Base-by-base conservation (phyloP, 2,329 filamentous ascomycete species). In the Aplosporella prunicola region DNA sequence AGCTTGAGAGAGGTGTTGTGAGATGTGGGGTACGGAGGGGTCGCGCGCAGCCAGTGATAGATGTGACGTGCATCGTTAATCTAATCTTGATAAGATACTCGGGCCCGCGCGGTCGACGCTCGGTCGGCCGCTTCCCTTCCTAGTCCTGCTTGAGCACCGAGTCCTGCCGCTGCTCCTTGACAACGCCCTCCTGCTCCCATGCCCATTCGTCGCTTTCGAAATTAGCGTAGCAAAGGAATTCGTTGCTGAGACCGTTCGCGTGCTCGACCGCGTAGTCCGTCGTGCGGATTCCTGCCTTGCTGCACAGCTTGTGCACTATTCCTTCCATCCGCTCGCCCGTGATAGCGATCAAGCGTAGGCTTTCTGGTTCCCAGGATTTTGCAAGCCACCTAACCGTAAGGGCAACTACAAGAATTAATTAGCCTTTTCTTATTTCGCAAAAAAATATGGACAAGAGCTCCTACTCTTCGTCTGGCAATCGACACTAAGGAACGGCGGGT, bases 221-320 rank as follows among this genome's bases (percentile, higher is more conserved):
- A 52, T 84, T 88, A 16, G 83, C 75, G 51, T 85, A 89, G 57
- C 80, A 87, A 51, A 74, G 72, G 54, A 87, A 91, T 58, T 86
- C 81, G 51, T 91, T 91, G 57, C 80, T 83, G 42, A 91, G 60
- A 0, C 80, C 80, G 44, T 76, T 74, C n/a, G 73, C 69, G 51
- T 89, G 84, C 45, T 69, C 64, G 4, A 79, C 77, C 49, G 79
- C 73, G 52, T 78, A 87, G 1, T 71, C 74, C 1, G 82, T 88
- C 4, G 77, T 78, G 37, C 57, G 63, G 18, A 81, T 60, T 2
- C 78, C 78, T 22, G 76, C 63, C 29, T 74, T 68, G 31, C 65
- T 63, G 56, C 88, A 88, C n/a, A 89, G 63, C 54, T 74, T 80
- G 37, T 57, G 45, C 11, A 87, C 68, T 10, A 86, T 62, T 1